Evolutionary conservation across 1,284 basidiomycete genomes (phyloP).

Genomic region (Takashimella tepidaria): DNA sequence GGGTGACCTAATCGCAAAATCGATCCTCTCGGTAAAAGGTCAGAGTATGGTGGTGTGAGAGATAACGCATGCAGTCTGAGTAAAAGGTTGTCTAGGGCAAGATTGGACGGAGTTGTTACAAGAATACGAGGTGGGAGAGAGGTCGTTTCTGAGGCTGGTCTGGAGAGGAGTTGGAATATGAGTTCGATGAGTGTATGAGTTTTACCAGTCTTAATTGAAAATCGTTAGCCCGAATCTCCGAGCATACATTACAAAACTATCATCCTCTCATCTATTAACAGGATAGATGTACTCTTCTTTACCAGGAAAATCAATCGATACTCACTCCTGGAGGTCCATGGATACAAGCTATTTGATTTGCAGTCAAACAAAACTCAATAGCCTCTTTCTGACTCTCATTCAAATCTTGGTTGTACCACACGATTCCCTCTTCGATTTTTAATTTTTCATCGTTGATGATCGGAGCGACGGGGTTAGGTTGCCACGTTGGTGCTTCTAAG

Average conservation of each 20-base stretch:
- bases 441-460: conserved; percentile 5
- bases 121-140: conserved; percentile 51
- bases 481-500: conserved; percentile 45
- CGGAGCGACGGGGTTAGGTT: conserved; percentile 7
- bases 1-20: conserved; percentile 86
- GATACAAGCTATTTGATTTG: conserved; percentile 78
- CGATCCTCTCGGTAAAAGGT: conserved; percentile 39
- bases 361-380: conserved; percentile 44
- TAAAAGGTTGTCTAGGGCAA: conserved; percentile 68
- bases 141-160: conserved; percentile 18
- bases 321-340: conserved; percentile 86
- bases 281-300: too few species aligned
- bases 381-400: conserved; percentile 82
- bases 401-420: conserved; percentile 68
- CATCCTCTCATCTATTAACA: too few species aligned
- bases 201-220: conserved; percentile 70
- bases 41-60: conserved; percentile 22
- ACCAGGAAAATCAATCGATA: background rate
- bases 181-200: conserved; percentile 88
- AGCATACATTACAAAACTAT: too few species aligned
- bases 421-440: conserved; percentile 44
- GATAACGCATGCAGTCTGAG: conserved; percentile 58
- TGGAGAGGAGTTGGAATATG: conserved; percentile 69
- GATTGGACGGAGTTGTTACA: conserved; percentile 50
- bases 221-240: too few species aligned